Conservation (phyloP, 257 asterid species). For the Gentiana macrophylla region DNA sequence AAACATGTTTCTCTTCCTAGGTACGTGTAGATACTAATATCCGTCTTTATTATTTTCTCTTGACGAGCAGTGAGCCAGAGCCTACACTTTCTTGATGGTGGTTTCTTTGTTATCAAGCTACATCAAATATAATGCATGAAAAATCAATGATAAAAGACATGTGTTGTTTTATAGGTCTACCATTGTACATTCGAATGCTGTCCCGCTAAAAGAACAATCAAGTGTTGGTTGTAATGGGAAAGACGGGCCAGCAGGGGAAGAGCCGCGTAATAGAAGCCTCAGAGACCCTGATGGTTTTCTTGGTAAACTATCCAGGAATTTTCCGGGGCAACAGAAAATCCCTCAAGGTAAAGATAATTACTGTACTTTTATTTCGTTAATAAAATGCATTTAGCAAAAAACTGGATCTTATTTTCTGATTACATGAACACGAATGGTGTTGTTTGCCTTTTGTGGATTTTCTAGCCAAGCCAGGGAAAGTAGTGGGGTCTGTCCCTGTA, state of each 20-base stretch:
- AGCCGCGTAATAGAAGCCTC: slow-evolving; percentile 29
- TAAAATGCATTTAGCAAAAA: background rate
- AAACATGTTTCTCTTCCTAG: slow-evolving; percentile 85
- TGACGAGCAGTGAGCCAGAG: too few relatives aligned
- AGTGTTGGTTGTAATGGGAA: slow-evolving; percentile 17
- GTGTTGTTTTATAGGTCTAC: slow-evolving; percentile 40
- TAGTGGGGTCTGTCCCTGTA: slow-evolving; percentile 40
- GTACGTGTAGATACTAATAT: slow-evolving; percentile 20
- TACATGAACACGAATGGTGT: background rate
- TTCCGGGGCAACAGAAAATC: slow-evolving; percentile 48
- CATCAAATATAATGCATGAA: too few relatives aligned
- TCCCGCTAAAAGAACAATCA: slow-evolving; percentile 42
- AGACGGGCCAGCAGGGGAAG: slow-evolving; percentile 43
- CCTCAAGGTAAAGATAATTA: slow-evolving; percentile 37
- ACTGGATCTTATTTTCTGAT: background rate
- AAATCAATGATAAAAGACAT: too few relatives aligned
- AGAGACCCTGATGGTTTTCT: slow-evolving; percentile 42
- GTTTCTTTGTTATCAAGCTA: too few relatives aligned
- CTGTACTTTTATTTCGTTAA: too few relatives aligned
- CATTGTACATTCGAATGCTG: slow-evolving; percentile 51
- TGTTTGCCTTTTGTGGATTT: background rate
- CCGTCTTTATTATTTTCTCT: background rate
- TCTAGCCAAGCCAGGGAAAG: slow-evolving; percentile 65
- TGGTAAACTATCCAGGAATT: slow-evolving; percentile 33
- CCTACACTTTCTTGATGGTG: too few relatives aligned